phyloP scores from a whole-genome alignment of 1,139 yeast genomes.

The Taphrina communis region DNA sequence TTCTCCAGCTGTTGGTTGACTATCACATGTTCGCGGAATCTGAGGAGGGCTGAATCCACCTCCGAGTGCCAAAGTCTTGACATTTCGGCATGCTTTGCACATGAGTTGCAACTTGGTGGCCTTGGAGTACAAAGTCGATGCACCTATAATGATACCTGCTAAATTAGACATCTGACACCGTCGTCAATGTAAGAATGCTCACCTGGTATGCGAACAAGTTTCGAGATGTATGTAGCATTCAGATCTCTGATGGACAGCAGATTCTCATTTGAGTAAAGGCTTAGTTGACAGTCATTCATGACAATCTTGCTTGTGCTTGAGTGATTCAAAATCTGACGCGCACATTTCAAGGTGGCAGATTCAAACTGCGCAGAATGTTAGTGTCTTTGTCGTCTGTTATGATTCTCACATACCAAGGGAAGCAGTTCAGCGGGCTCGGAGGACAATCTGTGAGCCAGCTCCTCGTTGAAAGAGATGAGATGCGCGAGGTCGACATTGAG shows the following conservation, averaged over 20 bases:
- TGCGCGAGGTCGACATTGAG: constrained; percentile 83
- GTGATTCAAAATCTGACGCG: constrained; percentile 74
- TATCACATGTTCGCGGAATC: constrained; percentile 74
- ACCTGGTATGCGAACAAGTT: constrained; percentile 89
- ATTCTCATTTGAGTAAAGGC: constrained; percentile 74
- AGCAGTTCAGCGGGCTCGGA: constrained; percentile 91
- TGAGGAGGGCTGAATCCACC: constrained; percentile 81
- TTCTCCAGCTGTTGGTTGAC: constrained; percentile 62
- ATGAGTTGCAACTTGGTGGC: constrained; percentile 84
- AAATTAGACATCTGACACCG: background rate
- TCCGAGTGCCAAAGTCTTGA: constrained; percentile 67
- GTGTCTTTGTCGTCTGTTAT: no score
- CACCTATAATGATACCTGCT: constrained; percentile 75
- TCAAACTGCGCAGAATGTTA: constrained; percentile 60
- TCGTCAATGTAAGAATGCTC: background rate
- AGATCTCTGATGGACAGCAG: constrained; percentile 78
- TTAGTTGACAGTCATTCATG: constrained; percentile 83
- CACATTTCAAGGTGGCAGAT: constrained; percentile 86
- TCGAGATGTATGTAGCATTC: constrained; percentile 86
- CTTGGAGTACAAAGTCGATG: constrained; percentile 85
- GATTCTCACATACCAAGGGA: constrained; percentile 57
- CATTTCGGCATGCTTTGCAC: constrained; percentile 87
- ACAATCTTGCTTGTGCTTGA: constrained; percentile 58
- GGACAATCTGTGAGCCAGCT: constrained; percentile 76
- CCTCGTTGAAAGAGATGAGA: constrained; percentile 84